Evolutionary conservation across 2,329 filamentous ascomycete genomes (phyloP).

Genomic region (Fonsecaea pedrosoi): DNA sequence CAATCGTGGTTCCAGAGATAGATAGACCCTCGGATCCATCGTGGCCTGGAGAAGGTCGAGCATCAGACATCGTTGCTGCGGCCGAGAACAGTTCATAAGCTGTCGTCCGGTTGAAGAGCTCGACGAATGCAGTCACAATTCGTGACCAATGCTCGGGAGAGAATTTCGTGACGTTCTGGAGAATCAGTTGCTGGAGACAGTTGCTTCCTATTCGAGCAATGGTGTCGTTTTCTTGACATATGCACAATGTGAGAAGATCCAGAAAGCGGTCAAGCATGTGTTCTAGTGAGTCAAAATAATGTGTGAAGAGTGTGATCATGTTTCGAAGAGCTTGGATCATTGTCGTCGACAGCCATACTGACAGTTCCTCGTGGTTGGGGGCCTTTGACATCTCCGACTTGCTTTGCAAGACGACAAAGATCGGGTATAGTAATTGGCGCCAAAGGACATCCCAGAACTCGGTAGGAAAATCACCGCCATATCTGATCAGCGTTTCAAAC

Average conservation of each 20-base stretch:
- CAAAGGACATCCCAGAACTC: slow-evolving; percentile 99
- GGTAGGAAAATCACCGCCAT: slow-evolving; percentile 87
- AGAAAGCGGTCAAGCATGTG: slow-evolving; percentile 99
- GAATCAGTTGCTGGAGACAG: slow-evolving; percentile 92
- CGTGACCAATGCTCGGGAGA: slow-evolving; percentile 86
- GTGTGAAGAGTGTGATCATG: slow-evolving; percentile 98
- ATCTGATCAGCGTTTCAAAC: slow-evolving; percentile 88
- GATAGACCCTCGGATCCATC: slow-evolving; percentile 38
- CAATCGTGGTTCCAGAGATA: slow-evolving; percentile 39
- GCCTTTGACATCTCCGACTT: slow-evolving; percentile 96
- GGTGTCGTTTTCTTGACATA: slow-evolving; percentile 98
- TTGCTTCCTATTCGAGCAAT: slow-evolving; percentile 98
- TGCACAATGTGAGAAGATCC: slow-evolving; percentile 91
- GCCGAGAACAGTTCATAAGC: slow-evolving; percentile 95
- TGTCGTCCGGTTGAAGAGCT: slow-evolving; percentile 92
- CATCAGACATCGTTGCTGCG: slow-evolving; percentile 58
- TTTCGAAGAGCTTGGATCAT: slow-evolving; percentile 99
- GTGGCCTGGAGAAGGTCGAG: slow-evolving; percentile 32
- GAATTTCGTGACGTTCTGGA: slow-evolving; percentile 96
- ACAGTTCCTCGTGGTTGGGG: slow-evolving; percentile 93
- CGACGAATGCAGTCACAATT: slow-evolving; percentile 93
- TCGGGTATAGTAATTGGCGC: slow-evolving; percentile 95
- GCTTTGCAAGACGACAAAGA: slow-evolving; percentile 96
- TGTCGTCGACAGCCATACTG: slow-evolving; percentile 97
- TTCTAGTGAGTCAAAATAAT: slow-evolving; percentile 94